Conservation (phyloP, 805 yeast species). For the Myxozyma neotropica region DNA sequence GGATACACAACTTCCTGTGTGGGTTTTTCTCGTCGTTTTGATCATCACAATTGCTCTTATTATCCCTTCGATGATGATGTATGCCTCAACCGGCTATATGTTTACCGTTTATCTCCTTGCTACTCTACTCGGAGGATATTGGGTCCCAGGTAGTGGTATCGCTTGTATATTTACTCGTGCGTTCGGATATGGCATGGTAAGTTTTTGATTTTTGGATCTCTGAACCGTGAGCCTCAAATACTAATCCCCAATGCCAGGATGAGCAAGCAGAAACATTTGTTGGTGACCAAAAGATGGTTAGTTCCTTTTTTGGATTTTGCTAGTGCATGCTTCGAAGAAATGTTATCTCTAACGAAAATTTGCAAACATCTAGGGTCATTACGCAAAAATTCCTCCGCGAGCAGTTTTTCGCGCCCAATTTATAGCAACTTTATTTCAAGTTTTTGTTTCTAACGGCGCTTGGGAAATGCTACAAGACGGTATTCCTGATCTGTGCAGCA, state of each 20-base stretch:
- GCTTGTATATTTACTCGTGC: conserved; percentile 66
- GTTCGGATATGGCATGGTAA: conserved; percentile 53
- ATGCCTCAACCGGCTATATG: conserved; percentile 61
- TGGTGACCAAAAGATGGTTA: conserved; percentile 58
- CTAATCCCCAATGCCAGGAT: too few relatives aligned
- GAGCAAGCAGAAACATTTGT: conserved; percentile 58
- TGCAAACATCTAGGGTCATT: conserved; percentile 47
- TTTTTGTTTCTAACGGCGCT: conserved; percentile 48
- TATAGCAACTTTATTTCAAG: conserved; percentile 48
- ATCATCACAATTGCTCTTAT: conserved; percentile 56
- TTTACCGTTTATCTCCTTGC: conserved; percentile 65
- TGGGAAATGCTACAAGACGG: conserved; percentile 43
- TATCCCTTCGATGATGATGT: conserved; percentile 63
- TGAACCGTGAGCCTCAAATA: too few relatives aligned
- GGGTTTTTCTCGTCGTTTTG: conserved; percentile 62
- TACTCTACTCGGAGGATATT: conserved; percentile 65
- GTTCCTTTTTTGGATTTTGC: background rate
- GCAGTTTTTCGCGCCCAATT: conserved; percentile 59
- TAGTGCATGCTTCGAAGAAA: background rate
- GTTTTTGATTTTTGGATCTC: too few relatives aligned
- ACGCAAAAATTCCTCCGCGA: conserved; percentile 64
- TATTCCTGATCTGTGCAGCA: conserved; percentile 48
- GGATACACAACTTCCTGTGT: conserved; percentile 57
- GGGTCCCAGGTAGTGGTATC: conserved; percentile 61
- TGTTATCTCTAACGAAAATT: too few relatives aligned